These are phyloP conservation scores for Ceriops decandra DNA, from an alignment of 345 rosid species.

Conservation along the genomic window DNA sequence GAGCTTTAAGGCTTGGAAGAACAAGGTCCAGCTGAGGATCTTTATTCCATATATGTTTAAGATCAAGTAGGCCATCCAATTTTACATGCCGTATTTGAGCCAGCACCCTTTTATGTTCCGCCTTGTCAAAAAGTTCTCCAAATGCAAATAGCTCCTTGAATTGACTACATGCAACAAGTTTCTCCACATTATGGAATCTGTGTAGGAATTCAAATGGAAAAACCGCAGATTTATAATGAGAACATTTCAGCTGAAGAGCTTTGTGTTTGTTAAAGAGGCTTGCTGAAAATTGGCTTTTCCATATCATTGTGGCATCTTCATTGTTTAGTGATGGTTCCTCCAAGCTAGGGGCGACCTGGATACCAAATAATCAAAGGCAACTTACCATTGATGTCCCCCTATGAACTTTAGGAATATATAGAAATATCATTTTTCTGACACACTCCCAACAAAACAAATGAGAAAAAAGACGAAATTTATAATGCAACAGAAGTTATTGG, in stretches of 20 bases:
- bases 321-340: slow-evolving; percentile 2
- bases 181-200: slow-evolving; percentile 15
- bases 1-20: background rate
- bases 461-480: too few relatives aligned
- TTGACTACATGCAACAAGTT: background rate
- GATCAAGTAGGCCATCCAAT: accelerated
- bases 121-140: background rate
- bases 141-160: slow-evolving; percentile 4
- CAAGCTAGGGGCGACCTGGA: slow-evolving; percentile 20
- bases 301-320: background rate
- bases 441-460: too few relatives aligned
- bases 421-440: too few relatives aligned
- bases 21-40: background rate
- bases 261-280: background rate
- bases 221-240: background rate
- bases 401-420: too few relatives aligned
- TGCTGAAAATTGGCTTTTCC: background rate
- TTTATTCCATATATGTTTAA: slow-evolving; percentile 10
- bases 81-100: background rate
- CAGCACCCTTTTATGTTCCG: background rate
- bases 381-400: too few relatives aligned
- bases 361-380: too few relatives aligned
- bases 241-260: background rate
- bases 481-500: too few relatives aligned
- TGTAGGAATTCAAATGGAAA: background rate